Conservation (phyloP, 495 filamentous ascomycete species). For the Polyplosphaeria fusca region DNA sequence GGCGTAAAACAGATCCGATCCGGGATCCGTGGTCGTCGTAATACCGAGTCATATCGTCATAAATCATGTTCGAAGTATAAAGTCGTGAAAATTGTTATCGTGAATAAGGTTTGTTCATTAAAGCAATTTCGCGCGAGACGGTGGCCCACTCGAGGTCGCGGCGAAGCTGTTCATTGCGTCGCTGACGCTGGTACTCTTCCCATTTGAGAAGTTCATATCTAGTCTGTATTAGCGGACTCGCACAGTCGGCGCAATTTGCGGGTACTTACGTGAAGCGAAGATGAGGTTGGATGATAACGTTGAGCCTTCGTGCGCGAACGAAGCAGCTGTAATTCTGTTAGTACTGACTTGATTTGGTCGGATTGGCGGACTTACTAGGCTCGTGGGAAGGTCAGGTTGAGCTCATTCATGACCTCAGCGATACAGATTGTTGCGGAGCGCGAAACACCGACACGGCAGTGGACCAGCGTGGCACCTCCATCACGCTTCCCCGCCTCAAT, state of each 20-base stretch:
- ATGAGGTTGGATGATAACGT: constrained; percentile 71
- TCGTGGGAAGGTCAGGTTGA: constrained; percentile 77
- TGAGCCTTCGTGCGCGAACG: constrained; percentile 83
- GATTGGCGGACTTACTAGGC: constrained; percentile 63
- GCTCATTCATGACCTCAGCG: constrained; percentile 86
- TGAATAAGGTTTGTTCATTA: constrained; percentile 91
- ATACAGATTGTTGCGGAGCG: constrained; percentile 96
- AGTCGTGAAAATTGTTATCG: constrained; percentile 22
- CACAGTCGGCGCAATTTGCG: not conserved
- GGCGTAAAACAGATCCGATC: constrained; percentile 10
- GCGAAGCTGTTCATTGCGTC: constrained; percentile 49
- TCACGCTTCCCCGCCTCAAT: constrained; percentile 66
- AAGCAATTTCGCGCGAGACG: constrained; percentile 82
- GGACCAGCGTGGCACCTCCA: constrained; percentile 83
- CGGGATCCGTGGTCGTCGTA: constrained; percentile 6
- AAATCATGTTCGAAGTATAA: constrained; percentile 12
- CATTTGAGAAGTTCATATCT: constrained; percentile 81
- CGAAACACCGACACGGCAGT: constrained; percentile 94
- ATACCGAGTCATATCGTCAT: constrained; percentile 24
- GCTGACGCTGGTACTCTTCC: constrained; percentile 67
- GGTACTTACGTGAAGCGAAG: constrained; percentile 60
- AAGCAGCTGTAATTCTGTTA: constrained; percentile 61
- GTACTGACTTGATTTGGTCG: not conserved
- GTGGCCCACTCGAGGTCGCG: constrained; percentile 89
- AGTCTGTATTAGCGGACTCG: constrained; percentile 5